Evolutionary conservation across 495 filamentous ascomycete species (phyloP).

Genomic region (Penicillium argentinense): DNA sequence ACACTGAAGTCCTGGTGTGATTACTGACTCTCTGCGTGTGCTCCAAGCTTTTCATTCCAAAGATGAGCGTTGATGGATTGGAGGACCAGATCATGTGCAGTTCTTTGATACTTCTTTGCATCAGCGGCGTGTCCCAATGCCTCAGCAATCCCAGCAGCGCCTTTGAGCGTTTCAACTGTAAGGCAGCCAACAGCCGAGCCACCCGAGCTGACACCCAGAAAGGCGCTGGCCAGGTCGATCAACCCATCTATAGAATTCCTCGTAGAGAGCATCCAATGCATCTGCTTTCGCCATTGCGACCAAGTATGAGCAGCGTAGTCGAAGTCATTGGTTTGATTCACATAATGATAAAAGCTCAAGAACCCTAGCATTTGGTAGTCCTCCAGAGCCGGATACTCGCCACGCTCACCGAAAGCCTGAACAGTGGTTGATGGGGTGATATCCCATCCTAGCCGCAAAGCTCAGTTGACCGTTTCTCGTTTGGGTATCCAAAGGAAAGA

Average conservation of each 20-base stretch:
- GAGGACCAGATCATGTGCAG: too few species aligned
- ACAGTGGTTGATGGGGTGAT: slow-evolving; percentile 7
- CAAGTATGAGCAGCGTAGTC: slow-evolving; percentile 3
- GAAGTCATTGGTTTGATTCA: slow-evolving; percentile 3
- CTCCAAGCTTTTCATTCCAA: slow-evolving; percentile 3
- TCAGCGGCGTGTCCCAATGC: background rate
- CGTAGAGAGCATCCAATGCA: slow-evolving; percentile 1
- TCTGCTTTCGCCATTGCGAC: slow-evolving; percentile 5
- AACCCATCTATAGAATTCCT: slow-evolving; percentile 5
- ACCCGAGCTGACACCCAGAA: background rate
- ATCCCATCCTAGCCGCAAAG: slow-evolving; percentile 2
- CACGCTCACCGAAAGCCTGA: background rate
- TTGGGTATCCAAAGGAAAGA: slow-evolving; percentile 6
- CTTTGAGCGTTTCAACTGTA: background rate
- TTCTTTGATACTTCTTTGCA: background rate
- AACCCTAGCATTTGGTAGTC: slow-evolving; percentile 11
- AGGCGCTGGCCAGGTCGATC: background rate
- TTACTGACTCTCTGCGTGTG: background rate
- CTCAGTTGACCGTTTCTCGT: slow-evolving; percentile 1
- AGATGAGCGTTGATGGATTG: background rate
- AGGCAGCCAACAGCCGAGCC: slow-evolving; percentile 3
- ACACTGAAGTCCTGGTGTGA: background rate
- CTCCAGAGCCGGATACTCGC: background rate
- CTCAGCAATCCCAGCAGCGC: background rate
- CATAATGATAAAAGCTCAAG: slow-evolving; percentile 1